Base-by-base conservation (phyloP, 2,329 filamentous ascomycete species). In the Gyromitra esculenta region DNA sequence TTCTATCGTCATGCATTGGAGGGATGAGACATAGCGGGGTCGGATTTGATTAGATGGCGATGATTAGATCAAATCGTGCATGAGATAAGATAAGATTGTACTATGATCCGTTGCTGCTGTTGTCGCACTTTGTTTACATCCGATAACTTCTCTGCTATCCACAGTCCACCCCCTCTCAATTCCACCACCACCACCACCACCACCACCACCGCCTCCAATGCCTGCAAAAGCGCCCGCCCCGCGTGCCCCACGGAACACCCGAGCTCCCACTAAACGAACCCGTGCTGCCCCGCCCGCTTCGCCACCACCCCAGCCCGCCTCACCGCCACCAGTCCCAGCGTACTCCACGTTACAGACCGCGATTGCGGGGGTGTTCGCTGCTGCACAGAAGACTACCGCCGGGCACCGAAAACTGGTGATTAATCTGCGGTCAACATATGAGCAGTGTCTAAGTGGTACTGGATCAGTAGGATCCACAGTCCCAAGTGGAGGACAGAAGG, bases 351-450 rank as follows among this genome's bases (percentile, higher is more conserved):
- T 81, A 21, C 78, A 81, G 54, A 73, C 75, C 5, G 67, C 79
- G 0, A 78, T 81, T 8, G 79, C 80, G 50, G 82, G 83, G 39
- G 82, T 87, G 18, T 87, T 88, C 79, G 81, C 82, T 52, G 77
- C 78, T n/a, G 94, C 95, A 43, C 96, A 99, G 83, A 91, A 91
- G 81, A 96, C 92, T 0, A 96, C 92, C 0, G 93, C 94, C 0
- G 92, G 92, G 1, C 96, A 99, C 83, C 88, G 95, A 76, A 98
- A 98, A 82, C 88, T 97, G 0, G 91, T 92, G 2, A 92, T 97
- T 76, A 94, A 90, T 64, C 85, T 99, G 77, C 90, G 95, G 79
- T 97, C 97, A 84, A 88, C 97, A 56, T 95, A 98, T 81, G 95
- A 97, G 82, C 87, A 91, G 48, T 97, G 93, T 85, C 88, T 87